Evolutionary conservation across 805 yeast genomes (phyloP).

Genomic region (Zygosaccharomyces bailii): DNA sequence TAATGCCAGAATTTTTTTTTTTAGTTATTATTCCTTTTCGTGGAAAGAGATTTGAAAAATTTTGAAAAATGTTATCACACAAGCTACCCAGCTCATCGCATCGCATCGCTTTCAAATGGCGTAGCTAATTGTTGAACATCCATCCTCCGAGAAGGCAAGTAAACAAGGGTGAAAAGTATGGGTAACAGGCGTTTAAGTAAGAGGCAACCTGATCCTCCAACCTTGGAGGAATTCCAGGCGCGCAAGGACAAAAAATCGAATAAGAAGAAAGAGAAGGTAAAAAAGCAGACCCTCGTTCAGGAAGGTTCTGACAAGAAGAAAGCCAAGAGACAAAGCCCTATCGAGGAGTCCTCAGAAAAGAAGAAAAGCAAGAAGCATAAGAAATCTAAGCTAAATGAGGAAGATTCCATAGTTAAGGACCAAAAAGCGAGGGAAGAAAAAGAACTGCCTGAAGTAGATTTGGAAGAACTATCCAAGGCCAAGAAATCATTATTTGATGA

Average conservation of each 20-base stretch:
- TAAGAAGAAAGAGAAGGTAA: slow-evolving; percentile 36
- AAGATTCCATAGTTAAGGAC: slow-evolving; percentile 22
- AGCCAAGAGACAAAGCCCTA: slow-evolving; percentile 18
- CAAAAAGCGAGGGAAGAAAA: slow-evolving; percentile 34
- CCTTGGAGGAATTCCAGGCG: slow-evolving; percentile 75
- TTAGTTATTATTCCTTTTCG: no score
- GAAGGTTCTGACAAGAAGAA: slow-evolving; percentile 26
- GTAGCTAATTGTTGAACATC: neutral
- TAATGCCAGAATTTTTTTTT: slow-evolving; percentile 1
- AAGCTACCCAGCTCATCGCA: slow-evolving; percentile 16
- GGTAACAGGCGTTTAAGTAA: slow-evolving; percentile 87
- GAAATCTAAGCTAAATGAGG: slow-evolving; percentile 11
- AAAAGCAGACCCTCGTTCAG: slow-evolving; percentile 15
- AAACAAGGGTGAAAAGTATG: slow-evolving; percentile 42
- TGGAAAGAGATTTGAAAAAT: slow-evolving; percentile 6
- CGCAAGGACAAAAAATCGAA: slow-evolving; percentile 41
- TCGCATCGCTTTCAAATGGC: slow-evolving; percentile 6
- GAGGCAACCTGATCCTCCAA: slow-evolving; percentile 90
- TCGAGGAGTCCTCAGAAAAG: slow-evolving; percentile 13
- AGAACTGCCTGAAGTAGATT: slow-evolving; percentile 62
- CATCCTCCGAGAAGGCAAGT: neutral
- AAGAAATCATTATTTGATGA: slow-evolving; percentile 74
- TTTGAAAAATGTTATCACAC: slow-evolving; percentile 7
- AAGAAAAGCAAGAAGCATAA: slow-evolving; percentile 15
- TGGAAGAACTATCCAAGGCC: slow-evolving; percentile 62